Evolutionary conservation across 2,329 filamentous ascomycete species (phyloP), one percentile per base, ranked within the genome.

Genomic region (Corniculantispora saksenae): DNA sequence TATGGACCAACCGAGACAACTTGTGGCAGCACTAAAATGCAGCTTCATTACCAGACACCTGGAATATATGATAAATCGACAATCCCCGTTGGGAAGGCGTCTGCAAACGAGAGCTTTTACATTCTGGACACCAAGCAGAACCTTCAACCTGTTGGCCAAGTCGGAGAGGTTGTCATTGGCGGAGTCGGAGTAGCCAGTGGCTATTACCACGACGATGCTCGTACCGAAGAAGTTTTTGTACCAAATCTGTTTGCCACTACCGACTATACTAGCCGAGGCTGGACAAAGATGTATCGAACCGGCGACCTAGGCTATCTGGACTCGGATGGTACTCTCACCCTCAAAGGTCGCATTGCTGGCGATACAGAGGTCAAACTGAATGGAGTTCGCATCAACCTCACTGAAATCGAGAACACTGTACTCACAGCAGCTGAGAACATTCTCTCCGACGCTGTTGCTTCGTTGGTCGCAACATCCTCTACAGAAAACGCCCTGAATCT

Each of bases 111-210:
- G 1, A 69, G 75, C 2, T 66, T 78, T 1, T 81, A 80, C 61
- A 74, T 83, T 4, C 70, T 82, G 2, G 76, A 81, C 61, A 51
- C 68, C 3, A 51, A 70, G 1, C 62, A 69, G 38, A 64, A 75
- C 19, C 71, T 76, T 1, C 71, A 80, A 3, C 79, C 81, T 0
- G 59, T 72, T 6, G 81, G 81, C 0, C 64, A 76, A 15, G 23
- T 65, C 1, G 75, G 75, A 2, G 74, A 77, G 66, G 64, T 77
- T 47, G 71, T 67, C 17, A 70, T 76, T 40, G 75, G 73, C 19
- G 75, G 75, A 0, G 67, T 67, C 1, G 72, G 74, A 1, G 68
- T 75, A 19, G 70, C 71, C 1, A 45, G 64, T 1, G 80, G 79
- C 2, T 83, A 83, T 67, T 65, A 81, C 19, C 68, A 69, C 2